Conservation (phyloP, 331 rosid genomes). For the Erythrophleum ivorense region DNA sequence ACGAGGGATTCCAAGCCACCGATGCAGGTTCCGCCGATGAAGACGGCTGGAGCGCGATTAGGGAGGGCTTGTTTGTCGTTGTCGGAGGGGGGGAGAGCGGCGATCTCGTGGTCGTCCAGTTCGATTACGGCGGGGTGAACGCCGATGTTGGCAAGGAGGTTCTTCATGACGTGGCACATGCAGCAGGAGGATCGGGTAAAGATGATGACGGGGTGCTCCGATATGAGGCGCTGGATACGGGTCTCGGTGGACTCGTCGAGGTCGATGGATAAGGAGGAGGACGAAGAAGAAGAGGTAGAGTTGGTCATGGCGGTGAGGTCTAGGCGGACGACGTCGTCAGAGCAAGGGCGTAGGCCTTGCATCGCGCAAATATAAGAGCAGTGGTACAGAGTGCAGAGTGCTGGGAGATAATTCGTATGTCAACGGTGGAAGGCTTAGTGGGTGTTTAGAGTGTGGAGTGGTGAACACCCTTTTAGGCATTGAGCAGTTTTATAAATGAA, state of each 20-base stretch:
- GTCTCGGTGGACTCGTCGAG: constrained; percentile 76
- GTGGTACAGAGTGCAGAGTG: neutral
- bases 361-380: constrained; percentile 39
- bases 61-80: constrained; percentile 32
- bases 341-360: constrained; percentile 82
- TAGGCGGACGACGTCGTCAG: constrained; percentile 68
- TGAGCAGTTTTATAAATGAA: constrained; percentile 48
- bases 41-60: constrained; percentile 58
- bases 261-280: constrained; percentile 75
- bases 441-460: neutral
- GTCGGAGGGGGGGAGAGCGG: constrained; percentile 50
- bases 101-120: constrained; percentile 82
- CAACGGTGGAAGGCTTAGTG: constrained; percentile 27
- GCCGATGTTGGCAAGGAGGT: constrained; percentile 82
- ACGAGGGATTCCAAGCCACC: constrained; percentile 94
- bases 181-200: constrained; percentile 86
- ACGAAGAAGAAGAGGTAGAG: neutral
- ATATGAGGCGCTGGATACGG: constrained; percentile 80
- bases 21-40: constrained; percentile 80
- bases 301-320: constrained; percentile 50
- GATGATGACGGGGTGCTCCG: constrained; percentile 92
- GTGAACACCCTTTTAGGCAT: neutral
- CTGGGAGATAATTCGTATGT: neutral
- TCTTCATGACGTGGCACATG: constrained; percentile 99
- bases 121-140: constrained; percentile 96